Conservation (phyloP, 306 rosid genomes). For the Potentilla sterilis region DNA sequence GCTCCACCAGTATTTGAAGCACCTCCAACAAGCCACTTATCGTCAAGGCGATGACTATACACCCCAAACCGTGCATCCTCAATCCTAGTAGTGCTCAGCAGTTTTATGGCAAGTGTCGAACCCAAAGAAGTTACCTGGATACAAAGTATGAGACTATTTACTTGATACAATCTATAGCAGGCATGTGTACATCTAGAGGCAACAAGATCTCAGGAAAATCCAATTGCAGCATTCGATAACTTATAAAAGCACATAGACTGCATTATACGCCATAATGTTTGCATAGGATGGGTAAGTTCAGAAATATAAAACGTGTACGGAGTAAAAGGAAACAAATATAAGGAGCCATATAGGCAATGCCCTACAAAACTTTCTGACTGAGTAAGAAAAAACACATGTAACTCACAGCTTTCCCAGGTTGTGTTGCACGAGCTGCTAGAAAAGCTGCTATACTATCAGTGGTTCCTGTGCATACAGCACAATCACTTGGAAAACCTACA, state of each 20-base stretch:
- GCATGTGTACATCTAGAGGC: constrained; percentile 7
- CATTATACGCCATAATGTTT: background rate
- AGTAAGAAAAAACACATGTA: constrained; percentile 3
- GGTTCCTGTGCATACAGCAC: constrained; percentile 85
- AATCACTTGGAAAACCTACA: constrained; percentile 72
- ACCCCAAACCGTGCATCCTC: constrained; percentile 94
- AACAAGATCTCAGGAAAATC: background rate
- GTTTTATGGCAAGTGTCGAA: constrained; percentile 89
- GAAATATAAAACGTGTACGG: background rate
- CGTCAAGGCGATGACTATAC: constrained; percentile 96
- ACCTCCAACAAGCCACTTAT: constrained; percentile 96
- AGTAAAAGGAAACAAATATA: background rate
- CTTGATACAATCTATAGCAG: background rate
- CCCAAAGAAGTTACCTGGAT: constrained; percentile 90
- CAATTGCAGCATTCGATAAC: constrained; percentile 2
- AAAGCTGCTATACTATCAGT: constrained; percentile 96
- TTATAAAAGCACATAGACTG: constrained; percentile 14
- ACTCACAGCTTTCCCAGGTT: constrained; percentile 80
- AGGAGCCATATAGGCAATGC: background rate
- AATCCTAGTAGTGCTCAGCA: constrained; percentile 70
- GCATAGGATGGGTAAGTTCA: background rate
- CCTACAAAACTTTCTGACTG: background rate
- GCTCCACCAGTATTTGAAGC: constrained; percentile 97
- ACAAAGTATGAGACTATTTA: constrained; percentile 1
- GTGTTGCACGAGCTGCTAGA: constrained; percentile 82